Evolutionary conservation across 2,329 filamentous ascomycete species (phyloP).

Genomic region (Xylaria sp.): DNA sequence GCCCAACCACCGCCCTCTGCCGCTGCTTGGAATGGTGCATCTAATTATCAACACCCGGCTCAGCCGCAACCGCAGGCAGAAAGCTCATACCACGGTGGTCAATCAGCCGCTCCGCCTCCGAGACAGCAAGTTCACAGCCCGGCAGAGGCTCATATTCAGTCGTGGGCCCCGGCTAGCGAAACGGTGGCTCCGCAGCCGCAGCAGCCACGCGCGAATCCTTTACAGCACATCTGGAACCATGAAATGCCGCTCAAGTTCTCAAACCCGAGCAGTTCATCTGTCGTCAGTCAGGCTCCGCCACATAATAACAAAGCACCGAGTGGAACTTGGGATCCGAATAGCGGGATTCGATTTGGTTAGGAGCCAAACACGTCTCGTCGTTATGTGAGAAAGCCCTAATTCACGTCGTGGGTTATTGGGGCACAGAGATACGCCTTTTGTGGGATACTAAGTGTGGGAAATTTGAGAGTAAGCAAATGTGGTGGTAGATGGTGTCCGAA

Average conservation of each 20-base stretch:
- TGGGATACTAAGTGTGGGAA: background rate
- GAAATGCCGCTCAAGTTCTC: constrained; percentile 84
- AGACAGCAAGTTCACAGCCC: constrained; percentile 45
- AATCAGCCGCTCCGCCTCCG: constrained; percentile 42
- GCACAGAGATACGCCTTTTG: background rate
- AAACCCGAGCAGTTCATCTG: constrained; percentile 43
- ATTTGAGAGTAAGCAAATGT: background rate
- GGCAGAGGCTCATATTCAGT: constrained; percentile 65
- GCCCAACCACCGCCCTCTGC: constrained; percentile 13
- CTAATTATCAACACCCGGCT: constrained; percentile 40
- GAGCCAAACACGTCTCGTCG: constrained; percentile 52
- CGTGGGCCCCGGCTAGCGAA: constrained; percentile 60
- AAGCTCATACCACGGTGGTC: constrained; percentile 25
- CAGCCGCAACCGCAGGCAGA: constrained; percentile 36
- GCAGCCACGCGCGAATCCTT: constrained; percentile 51
- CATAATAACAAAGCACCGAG: constrained; percentile 45
- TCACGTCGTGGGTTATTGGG: background rate
- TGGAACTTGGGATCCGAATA: constrained; percentile 68
- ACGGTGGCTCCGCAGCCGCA: constrained; percentile 61
- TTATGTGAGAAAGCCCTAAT: constrained; percentile 13
- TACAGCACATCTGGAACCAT: constrained; percentile 77
- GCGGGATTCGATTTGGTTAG: constrained; percentile 60
- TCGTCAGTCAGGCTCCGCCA: constrained; percentile 35
- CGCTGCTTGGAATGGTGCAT: constrained; percentile 25
- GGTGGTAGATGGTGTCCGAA: background rate